These are phyloP conservation scores for Aspergillus puulaauensis DNA, from an alignment of 2,329 filamentous ascomycete species.

Conservation along the genomic window DNA sequence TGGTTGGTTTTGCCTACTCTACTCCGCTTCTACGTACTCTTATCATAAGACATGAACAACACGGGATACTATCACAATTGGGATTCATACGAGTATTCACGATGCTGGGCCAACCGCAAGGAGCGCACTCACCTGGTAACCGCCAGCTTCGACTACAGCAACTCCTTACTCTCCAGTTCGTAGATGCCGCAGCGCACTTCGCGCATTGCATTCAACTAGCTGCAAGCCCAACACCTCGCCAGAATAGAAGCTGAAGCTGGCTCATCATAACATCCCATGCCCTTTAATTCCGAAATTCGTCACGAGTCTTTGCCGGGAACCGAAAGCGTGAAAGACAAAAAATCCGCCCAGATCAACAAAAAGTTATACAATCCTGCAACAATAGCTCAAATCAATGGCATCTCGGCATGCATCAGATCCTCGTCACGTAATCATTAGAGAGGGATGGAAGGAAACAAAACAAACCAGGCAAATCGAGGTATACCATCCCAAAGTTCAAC, in stretches of 20 bases:
- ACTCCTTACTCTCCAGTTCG: slow-evolving; percentile 7
- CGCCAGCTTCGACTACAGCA: background rate
- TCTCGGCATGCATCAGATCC: slow-evolving; percentile 17
- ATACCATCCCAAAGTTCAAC: slow-evolving; percentile 1
- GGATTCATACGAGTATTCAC: background rate
- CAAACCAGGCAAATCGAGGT: slow-evolving; percentile 16
- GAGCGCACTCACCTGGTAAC: slow-evolving; percentile 1
- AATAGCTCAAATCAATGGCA: slow-evolving; percentile 16
- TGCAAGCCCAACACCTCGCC: background rate
- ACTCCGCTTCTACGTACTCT: background rate
- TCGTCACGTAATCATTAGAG: slow-evolving; percentile 21
- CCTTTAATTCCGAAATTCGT: slow-evolving; percentile 25
- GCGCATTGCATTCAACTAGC: slow-evolving; percentile 15
- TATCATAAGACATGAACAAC: background rate
- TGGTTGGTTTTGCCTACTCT: no score
- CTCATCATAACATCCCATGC: slow-evolving; percentile 23
- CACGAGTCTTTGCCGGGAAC: slow-evolving; percentile 12
- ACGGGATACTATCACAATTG: background rate
- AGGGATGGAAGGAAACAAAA: slow-evolving; percentile 17
- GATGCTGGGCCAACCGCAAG: background rate
- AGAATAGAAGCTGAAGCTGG: slow-evolving; percentile 4
- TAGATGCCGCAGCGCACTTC: slow-evolving; percentile 1
- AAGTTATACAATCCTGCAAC: slow-evolving; percentile 18
- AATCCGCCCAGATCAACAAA: slow-evolving; percentile 13
- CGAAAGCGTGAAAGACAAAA: slow-evolving; percentile 11